A percentile compares a stretch with the other conserved stretches of the same genome.
These are phyloP conservation scores for Rutstroemia sp. DNA, from an alignment of 2,329 filamentous ascomycete species.

Conservation along the genomic window DNA sequence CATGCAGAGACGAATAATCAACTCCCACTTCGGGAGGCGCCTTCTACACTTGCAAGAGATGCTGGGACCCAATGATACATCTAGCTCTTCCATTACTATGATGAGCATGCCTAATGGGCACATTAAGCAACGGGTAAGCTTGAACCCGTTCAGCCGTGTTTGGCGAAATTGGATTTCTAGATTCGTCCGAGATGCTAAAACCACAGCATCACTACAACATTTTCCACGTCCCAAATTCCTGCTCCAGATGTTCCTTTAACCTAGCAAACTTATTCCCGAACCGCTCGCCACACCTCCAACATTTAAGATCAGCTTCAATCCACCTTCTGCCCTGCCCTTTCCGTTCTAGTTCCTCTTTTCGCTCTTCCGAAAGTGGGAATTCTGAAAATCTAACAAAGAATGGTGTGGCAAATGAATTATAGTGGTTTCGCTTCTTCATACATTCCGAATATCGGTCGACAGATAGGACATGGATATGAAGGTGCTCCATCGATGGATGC, in stretches of 20 bases:
- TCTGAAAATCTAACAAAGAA: conserved; percentile 76
- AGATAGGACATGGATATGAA: conserved; percentile 85
- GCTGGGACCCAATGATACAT: no score
- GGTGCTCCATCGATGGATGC: conserved; percentile 81
- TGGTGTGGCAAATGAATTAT: conserved; percentile 80
- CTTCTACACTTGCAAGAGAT: no score
- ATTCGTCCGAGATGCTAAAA: no score
- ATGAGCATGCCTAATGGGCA: no score
- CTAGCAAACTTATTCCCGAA: conserved; percentile 69
- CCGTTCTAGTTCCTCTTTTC: conserved; percentile 26
- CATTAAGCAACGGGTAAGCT: no score
- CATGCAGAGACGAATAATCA: no score
- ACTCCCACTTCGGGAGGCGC: no score
- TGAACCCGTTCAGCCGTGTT: no score
- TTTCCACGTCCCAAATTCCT: conserved; percentile 73
- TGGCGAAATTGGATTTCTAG: no score
- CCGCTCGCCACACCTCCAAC: conserved; percentile 74
- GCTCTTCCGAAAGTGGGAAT: conserved; percentile 61
- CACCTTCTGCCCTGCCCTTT: conserved; percentile 43
- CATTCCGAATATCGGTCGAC: conserved; percentile 67
- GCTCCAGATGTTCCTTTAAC: conserved; percentile 67
- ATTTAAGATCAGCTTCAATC: conserved; percentile 58
- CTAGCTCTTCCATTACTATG: no score
- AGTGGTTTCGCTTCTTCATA: conserved; percentile 78
- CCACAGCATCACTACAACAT: conserved; percentile 23